Base-by-base conservation (phyloP, 495 filamentous ascomycete genomes). In the Lophiotrema nucula region DNA sequence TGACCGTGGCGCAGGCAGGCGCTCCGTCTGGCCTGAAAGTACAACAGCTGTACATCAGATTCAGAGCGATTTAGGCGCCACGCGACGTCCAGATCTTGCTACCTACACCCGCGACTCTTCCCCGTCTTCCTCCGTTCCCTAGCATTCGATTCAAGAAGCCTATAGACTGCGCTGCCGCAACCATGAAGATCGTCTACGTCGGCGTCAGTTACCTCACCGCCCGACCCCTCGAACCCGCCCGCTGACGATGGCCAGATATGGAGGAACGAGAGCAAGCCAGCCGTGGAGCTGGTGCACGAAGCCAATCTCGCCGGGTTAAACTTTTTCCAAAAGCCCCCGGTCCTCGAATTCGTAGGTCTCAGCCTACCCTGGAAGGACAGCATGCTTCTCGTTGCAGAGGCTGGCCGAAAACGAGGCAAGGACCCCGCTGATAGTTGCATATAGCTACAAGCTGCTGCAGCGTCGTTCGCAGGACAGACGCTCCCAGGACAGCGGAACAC, bases 111-210 rank as follows among this genome's bases (percentile, higher is more conserved):
- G 8, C 8, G 8, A 8, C 8, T 35, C 31, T n/a, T 35, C n/a
- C 31, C 31, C 18, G 27, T 26, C 5, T 5, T 11, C 27, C 13
- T 23, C 44, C 18, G 11, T 44, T 44, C 41, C 6, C 31, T 35
- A 8, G 24, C 45, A 26, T 2, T 25, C 23, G 41, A n/a, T 23
- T 16, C 19, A 35, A 38, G 18, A 18, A 39, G 23, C n/a, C 26
- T 3, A n/a, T n/a, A n/a, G n/a, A n/a, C n/a, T n/a, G n/a, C n/a
- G n/a, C n/a, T n/a, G n/a, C 51, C 41, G 33, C 70, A 76, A 84
- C 55, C 72, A 96, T 97, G 92, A 96, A 95, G 83, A 77, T 97
- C 67, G 82, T 88, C 76, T 96, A 95, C 76, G 89, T 95, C 66
- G 91, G 90, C 56, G 91, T 95, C 85, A 58, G 84, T 24, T 22